phyloP scores from a whole-genome alignment of 768 basidiomycete species.

The Leccinellum albellum region DNA sequence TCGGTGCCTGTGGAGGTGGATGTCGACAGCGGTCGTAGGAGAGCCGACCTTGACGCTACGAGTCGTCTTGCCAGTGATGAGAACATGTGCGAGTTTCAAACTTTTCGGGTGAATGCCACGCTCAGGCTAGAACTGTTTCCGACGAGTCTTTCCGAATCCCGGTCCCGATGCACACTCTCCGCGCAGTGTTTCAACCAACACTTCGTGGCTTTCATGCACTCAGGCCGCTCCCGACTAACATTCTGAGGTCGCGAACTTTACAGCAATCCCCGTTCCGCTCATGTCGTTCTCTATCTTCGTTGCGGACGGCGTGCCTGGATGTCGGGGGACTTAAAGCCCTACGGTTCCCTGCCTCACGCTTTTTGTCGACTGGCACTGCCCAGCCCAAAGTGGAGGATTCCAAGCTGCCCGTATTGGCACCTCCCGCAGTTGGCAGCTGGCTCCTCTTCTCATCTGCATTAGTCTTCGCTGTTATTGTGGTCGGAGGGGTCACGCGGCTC shows the following conservation, averaged over 20 bases:
- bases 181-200: conserved; percentile 16
- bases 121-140: not conserved
- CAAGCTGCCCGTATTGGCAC: conserved; percentile 54
- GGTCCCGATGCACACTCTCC: conserved; percentile 21
- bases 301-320: not conserved
- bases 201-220: conserved; percentile 6
- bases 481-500: conserved; percentile 93
- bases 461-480: conserved; percentile 89
- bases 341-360: conserved; percentile 31
- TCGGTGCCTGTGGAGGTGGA: conserved; percentile 35
- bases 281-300: conserved; percentile 4
- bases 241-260: conserved; percentile 9
- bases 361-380: conserved; percentile 37
- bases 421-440: conserved; percentile 77
- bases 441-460: conserved; percentile 79
- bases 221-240: not conserved
- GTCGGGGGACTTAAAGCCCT: not conserved
- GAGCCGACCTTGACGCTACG: conserved; percentile 14
- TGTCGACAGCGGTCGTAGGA: conserved; percentile 30
- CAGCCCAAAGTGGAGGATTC: conserved; percentile 15
- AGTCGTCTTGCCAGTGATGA: conserved; percentile 34
- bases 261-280: not conserved
- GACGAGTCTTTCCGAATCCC: too few species aligned
- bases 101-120: not conserved
- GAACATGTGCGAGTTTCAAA: conserved; percentile 4